A percentile compares a stretch with the other conserved stretches of the same genome.
Evolutionary conservation across 805 yeast genomes (phyloP).

Genomic region (Wickerhamiella musiphila): DNA sequence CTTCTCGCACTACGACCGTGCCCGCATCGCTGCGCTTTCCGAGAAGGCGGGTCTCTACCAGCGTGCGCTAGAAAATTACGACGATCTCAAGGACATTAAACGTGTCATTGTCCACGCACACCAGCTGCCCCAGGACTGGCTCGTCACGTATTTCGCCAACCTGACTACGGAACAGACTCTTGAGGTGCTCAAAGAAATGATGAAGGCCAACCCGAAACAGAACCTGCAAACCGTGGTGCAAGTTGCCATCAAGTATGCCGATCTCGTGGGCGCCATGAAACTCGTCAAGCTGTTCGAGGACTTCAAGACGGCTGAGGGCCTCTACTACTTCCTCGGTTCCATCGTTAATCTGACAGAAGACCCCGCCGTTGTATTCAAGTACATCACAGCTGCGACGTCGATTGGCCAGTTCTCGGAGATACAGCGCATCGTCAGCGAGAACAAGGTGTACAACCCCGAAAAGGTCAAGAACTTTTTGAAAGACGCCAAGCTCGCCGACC

Average conservation of each 20-base stretch:
- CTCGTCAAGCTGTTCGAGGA: constrained; percentile 87
- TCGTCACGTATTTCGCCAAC: constrained; percentile 80
- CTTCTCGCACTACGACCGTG: constrained; percentile 90
- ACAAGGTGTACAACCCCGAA: constrained; percentile 88
- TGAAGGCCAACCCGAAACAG: constrained; percentile 61
- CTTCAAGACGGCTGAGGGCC: constrained; percentile 80
- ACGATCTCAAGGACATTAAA: constrained; percentile 86
- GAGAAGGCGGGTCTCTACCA: constrained; percentile 93
- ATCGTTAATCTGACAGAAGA: constrained; percentile 89
- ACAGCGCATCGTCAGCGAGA: constrained; percentile 88
- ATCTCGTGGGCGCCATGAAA: constrained; percentile 70
- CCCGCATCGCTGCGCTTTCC: constrained; percentile 77
- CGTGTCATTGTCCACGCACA: constrained; percentile 82
- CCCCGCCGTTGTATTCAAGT: constrained; percentile 87
- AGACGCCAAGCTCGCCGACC: constrained; percentile 86
- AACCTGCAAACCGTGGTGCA: constrained; percentile 88
- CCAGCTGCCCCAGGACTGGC: constrained; percentile 76
- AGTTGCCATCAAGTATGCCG: constrained; percentile 92
- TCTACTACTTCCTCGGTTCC: constrained; percentile 82
- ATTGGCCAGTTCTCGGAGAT: constrained; percentile 84
- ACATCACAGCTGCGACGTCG: constrained; percentile 84
- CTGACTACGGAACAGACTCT: constrained; percentile 86
- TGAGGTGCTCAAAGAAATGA: constrained; percentile 71
- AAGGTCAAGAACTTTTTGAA: constrained; percentile 93
- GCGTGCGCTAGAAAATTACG: constrained; percentile 92